Conservation (phyloP, 139 green algal genomes). For the Chlamydomonas sp. region DNA sequence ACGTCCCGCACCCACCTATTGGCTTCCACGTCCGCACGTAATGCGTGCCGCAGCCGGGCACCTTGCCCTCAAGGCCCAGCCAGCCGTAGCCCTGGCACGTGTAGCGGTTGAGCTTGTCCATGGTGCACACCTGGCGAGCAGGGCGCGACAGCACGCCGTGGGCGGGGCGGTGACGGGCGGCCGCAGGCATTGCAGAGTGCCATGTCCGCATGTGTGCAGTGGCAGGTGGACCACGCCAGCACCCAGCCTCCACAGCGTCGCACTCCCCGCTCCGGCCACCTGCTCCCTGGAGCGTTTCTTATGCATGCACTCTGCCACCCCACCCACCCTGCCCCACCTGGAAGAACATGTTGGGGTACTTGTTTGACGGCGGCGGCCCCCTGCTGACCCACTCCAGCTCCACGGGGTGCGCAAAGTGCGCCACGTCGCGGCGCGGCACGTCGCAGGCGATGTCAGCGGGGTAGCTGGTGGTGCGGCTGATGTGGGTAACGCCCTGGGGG, state of each 20-base stretch:
- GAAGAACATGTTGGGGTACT: conserved; percentile 60
- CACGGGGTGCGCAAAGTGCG: conserved; percentile 69
- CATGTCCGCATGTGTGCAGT: neutral
- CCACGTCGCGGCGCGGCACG: conserved; percentile 50
- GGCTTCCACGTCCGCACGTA: conserved; percentile 64
- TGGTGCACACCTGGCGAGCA: conserved; percentile 59
- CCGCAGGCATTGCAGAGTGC: neutral
- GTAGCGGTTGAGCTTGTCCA: conserved; percentile 62
- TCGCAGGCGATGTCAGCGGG: conserved; percentile 39
- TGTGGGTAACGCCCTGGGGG: conserved; percentile 67
- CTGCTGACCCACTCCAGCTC: conserved; percentile 65
- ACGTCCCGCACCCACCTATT: conserved; percentile 39
- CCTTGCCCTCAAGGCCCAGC: conserved; percentile 42
- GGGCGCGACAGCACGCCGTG: neutral
- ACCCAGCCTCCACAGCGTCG: neutral
- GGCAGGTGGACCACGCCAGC: neutral
- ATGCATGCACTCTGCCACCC: neutral
- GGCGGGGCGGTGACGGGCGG: neutral
- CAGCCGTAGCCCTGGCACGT: conserved; percentile 69
- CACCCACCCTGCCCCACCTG: conserved; percentile 39
- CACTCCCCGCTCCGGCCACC: neutral
- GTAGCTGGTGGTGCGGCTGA: conserved; percentile 50
- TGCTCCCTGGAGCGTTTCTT: too few relatives aligned
- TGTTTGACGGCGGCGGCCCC: neutral
- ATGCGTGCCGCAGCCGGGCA: conserved; percentile 48